phyloP scores from a whole-genome alignment of 768 basidiomycete species.

The Boletus sensibilis region DNA sequence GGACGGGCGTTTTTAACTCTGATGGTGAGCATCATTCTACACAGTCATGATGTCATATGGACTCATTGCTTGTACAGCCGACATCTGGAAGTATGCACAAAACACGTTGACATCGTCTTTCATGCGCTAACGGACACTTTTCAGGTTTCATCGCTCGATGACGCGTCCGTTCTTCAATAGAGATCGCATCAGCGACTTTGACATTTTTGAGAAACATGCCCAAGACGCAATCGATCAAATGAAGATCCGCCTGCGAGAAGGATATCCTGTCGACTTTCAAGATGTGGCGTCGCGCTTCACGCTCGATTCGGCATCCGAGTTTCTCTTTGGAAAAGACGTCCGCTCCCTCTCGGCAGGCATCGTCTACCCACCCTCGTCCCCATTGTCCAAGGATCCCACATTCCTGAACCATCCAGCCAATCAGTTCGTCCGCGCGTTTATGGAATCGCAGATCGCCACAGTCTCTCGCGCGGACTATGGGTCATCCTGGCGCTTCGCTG shows the following conservation, averaged over 20 bases:
- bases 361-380: conserved; percentile 29
- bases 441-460: conserved; percentile 34
- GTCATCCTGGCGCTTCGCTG: conserved; percentile 41
- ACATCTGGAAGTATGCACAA: conserved; percentile 39
- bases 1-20: conserved; percentile 42
- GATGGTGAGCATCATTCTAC: conserved; percentile 28
- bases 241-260: conserved; percentile 33
- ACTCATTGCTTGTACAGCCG: conserved; percentile 19
- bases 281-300: conserved; percentile 48
- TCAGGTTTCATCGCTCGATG: conserved; percentile 43
- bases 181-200: conserved; percentile 41
- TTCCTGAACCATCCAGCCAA: conserved; percentile 33
- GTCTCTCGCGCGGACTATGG: conserved; percentile 38
- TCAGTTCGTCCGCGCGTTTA: conserved; percentile 41
- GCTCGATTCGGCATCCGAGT: conserved; percentile 57
- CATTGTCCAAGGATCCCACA: conserved; percentile 20
- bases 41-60: background rate
- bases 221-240: conserved; percentile 34
- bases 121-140: background rate
- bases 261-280: conserved; percentile 44
- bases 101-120: background rate
- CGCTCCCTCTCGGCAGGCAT: conserved; percentile 40
- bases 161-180: conserved; percentile 43
- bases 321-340: conserved; percentile 49
- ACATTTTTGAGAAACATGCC: conserved; percentile 39